Evolutionary conservation across 2,329 filamentous ascomycete genomes (phyloP).

Genomic region (Blumeriella jaapii): DNA sequence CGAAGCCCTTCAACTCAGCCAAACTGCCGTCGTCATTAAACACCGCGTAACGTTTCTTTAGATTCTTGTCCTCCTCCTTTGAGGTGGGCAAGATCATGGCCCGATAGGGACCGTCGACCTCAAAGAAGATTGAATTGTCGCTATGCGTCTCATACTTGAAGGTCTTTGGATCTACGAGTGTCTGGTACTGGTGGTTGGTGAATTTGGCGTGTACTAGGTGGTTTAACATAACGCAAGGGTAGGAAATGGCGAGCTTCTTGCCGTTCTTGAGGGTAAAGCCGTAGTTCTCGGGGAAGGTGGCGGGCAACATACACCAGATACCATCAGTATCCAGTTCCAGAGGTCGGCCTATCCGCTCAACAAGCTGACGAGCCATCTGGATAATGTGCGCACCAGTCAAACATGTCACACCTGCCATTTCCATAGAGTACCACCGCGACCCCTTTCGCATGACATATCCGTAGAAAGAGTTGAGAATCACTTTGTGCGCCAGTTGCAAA

Average conservation of each 20-base stretch:
- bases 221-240: constrained; percentile 98
- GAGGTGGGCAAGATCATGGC: constrained; percentile 97
- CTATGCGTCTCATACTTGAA: constrained; percentile 95
- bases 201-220: constrained; percentile 90
- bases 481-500: constrained; percentile 91
- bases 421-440: constrained; percentile 97
- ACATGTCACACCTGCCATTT: constrained; percentile 98
- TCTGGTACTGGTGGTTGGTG: constrained; percentile 97
- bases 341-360: constrained; percentile 85
- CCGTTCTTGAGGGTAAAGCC: constrained; percentile 88
- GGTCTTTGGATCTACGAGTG: constrained; percentile 62
- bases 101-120: constrained; percentile 94
- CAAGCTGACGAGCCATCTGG: constrained; percentile 85
- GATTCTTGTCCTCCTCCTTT: constrained; percentile 97
- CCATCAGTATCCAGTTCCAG: constrained; percentile 95
- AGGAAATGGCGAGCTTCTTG: constrained; percentile 93
- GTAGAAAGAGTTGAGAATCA: constrained; percentile 98
- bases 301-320: constrained; percentile 98
- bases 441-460: constrained; percentile 99
- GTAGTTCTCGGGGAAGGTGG: constrained; percentile 94
- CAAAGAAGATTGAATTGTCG: constrained; percentile 99
- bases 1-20: constrained; percentile 93
- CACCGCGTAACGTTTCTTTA: constrained; percentile 98
- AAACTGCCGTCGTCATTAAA: constrained; percentile 97
- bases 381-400: constrained; percentile 94